phyloP scores from a whole-genome alignment of 129 eudicot species.

The Ambrosia trifida region DNA sequence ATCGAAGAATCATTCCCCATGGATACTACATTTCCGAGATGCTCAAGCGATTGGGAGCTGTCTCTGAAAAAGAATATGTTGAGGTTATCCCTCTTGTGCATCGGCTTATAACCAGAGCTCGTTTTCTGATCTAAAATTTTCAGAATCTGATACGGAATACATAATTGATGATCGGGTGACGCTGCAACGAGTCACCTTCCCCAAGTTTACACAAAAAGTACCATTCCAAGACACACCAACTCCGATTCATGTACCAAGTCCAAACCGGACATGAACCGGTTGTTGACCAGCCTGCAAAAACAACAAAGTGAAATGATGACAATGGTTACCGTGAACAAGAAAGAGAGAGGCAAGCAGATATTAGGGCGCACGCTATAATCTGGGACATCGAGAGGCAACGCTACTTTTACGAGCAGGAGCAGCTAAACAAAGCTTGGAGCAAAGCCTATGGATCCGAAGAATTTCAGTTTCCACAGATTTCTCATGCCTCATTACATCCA shows the following conservation, averaged over 20 bases:
- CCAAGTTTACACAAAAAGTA: background rate
- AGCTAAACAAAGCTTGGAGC: slow-evolving; percentile 12
- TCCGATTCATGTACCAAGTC: no score
- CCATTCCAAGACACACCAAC: no score
- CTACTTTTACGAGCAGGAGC: slow-evolving; percentile 8
- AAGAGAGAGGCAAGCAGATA: background rate
- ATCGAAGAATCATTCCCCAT: background rate
- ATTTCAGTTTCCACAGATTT: slow-evolving; percentile 12
- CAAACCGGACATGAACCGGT: no score
- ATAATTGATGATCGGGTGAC: slow-evolving; percentile 3
- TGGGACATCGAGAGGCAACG: slow-evolving; percentile 15
- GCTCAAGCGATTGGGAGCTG: background rate
- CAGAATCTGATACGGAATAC: slow-evolving; percentile 9
- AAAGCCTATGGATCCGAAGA: background rate
- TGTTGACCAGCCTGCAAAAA: no score
- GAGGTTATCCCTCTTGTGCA: background rate
- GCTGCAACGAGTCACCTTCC: background rate
- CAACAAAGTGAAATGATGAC: no score
- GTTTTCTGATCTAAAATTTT: background rate
- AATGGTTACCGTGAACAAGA: background rate
- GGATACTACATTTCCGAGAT: slow-evolving; percentile 12
- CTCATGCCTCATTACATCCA: background rate
- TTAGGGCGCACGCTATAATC: slow-evolving; percentile 3
- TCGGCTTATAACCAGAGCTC: background rate
- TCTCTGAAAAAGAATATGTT: background rate